Evolutionary conservation across 768 basidiomycete genomes (phyloP).

Genomic region (Tulasnella sp.): DNA sequence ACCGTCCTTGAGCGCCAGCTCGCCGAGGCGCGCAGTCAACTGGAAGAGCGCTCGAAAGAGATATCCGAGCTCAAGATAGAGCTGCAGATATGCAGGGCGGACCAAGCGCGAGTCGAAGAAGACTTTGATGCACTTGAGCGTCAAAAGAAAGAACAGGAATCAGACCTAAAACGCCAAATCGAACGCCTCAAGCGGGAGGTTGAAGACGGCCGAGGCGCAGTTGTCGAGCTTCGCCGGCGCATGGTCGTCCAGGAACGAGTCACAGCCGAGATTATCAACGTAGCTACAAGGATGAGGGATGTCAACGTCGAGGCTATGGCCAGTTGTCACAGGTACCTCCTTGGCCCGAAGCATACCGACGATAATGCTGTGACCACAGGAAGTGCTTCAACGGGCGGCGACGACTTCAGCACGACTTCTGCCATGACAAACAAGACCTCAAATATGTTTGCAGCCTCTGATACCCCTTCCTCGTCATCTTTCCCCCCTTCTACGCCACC

Average conservation of each 20-base stretch:
- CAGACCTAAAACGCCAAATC: not conserved
- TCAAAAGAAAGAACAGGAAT: constrained; percentile 5
- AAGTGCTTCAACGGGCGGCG: not conserved
- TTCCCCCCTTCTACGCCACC: constrained; percentile 12
- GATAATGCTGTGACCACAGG: constrained; percentile 4
- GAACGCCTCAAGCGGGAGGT: constrained; percentile 48
- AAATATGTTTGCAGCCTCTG: not conserved
- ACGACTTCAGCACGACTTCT: not conserved
- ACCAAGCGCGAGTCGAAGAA: constrained; percentile 64
- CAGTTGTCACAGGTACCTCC: constrained; percentile 40
- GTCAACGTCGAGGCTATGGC: constrained; percentile 70
- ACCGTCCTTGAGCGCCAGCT: constrained; percentile 89
- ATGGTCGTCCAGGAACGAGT: constrained; percentile 42
- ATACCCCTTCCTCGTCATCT: not conserved
- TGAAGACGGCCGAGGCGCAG: constrained; percentile 70
- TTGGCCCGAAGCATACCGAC: not conserved
- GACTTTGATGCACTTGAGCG: constrained; percentile 55
- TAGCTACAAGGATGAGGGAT: constrained; percentile 44
- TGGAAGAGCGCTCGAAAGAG: constrained; percentile 59
- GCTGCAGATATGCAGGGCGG: constrained; percentile 60
- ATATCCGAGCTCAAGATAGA: constrained; percentile 61
- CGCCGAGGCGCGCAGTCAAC: constrained; percentile 60
- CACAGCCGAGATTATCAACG: constrained; percentile 19
- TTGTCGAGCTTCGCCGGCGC: constrained; percentile 54
- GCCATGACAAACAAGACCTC: not conserved